Conservation (phyloP, 208 protist species). For the Angomonas deanei region DNA sequence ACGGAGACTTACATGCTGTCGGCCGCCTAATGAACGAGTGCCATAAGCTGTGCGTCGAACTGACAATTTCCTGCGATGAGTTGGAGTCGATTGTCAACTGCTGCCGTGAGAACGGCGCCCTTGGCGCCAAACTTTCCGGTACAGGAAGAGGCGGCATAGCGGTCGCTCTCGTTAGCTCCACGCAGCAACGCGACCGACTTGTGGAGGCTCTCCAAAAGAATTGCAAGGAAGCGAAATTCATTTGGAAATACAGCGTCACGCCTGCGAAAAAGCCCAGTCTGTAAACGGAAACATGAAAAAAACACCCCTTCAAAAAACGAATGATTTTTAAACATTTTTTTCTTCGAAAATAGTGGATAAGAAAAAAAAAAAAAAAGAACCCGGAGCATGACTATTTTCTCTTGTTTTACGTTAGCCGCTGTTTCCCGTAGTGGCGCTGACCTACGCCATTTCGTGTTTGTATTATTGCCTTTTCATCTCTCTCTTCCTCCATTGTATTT, state of each 20-base stretch:
- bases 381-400: too few species aligned
- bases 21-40: conserved; percentile 60
- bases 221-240: conserved; percentile 56
- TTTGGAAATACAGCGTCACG: conserved; percentile 64
- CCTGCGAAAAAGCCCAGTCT: conserved; percentile 7
- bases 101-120: conserved; percentile 33
- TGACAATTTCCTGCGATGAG: conserved; percentile 58
- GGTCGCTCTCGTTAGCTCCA: conserved; percentile 36
- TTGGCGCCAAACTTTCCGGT: conserved; percentile 78
- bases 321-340: background rate
- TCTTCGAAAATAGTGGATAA: too few species aligned
- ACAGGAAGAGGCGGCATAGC: conserved; percentile 78
- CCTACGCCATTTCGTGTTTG: background rate
- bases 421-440: background rate
- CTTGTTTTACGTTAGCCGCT: too few species aligned
- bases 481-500: background rate
- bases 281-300: background rate
- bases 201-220: conserved; percentile 25
- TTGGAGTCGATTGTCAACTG: conserved; percentile 62
- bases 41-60: conserved; percentile 57
- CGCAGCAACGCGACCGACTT: conserved; percentile 29
- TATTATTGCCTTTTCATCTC: background rate
- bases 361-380: too few species aligned
- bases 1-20: conserved; percentile 29
- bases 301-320: background rate